A percentile compares a stretch with the other conserved stretches of the same genome.
phyloP scores from a whole-genome alignment of 2,329 filamentous ascomycete species.

The Leptographium radiaticola region DNA sequence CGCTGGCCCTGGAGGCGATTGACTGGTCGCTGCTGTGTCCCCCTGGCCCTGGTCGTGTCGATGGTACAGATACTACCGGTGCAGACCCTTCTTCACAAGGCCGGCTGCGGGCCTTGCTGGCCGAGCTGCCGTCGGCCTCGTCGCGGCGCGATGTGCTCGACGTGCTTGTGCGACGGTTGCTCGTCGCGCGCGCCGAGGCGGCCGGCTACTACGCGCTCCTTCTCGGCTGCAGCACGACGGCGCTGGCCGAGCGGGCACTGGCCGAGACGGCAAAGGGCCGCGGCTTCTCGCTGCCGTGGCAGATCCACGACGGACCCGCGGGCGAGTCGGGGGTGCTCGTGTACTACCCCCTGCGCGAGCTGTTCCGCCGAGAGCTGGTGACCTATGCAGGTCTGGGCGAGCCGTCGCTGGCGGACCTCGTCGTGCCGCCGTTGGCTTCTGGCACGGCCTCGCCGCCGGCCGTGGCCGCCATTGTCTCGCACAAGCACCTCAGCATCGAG shows the following conservation, averaged over 20 bases:
- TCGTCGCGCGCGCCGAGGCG: slow-evolving; percentile 50
- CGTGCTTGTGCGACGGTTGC: slow-evolving; percentile 57
- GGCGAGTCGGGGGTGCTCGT: slow-evolving; percentile 25
- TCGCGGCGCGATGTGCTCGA: slow-evolving; percentile 61
- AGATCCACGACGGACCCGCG: slow-evolving; percentile 57
- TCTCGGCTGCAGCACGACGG: slow-evolving; percentile 77
- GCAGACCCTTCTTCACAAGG: slow-evolving; percentile 17
- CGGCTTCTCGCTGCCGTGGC: slow-evolving; percentile 71
- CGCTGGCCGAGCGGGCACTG: slow-evolving; percentile 73
- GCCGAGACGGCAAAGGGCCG: slow-evolving; percentile 84
- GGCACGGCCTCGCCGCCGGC: slow-evolving; percentile 20
- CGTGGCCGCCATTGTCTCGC: slow-evolving; percentile 36
- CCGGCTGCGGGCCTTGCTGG: slow-evolving; percentile 41
- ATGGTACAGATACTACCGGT: too few species aligned
- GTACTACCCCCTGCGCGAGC: slow-evolving; percentile 72
- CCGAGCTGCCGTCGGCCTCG: slow-evolving; percentile 56
- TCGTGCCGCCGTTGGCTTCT: slow-evolving; percentile 17
- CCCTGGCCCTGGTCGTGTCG: slow-evolving; percentile 2
- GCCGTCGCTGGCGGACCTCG: slow-evolving; percentile 30
- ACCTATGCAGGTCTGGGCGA: slow-evolving; percentile 46
- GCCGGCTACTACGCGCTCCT: slow-evolving; percentile 56
- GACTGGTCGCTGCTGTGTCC: slow-evolving; percentile 37
- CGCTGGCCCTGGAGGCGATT: slow-evolving; percentile 37
- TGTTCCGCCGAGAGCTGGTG: slow-evolving; percentile 68
- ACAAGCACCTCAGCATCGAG: slow-evolving; percentile 77